Conservation (phyloP, 106 monocot species). For the Vanilla planifolia region DNA sequence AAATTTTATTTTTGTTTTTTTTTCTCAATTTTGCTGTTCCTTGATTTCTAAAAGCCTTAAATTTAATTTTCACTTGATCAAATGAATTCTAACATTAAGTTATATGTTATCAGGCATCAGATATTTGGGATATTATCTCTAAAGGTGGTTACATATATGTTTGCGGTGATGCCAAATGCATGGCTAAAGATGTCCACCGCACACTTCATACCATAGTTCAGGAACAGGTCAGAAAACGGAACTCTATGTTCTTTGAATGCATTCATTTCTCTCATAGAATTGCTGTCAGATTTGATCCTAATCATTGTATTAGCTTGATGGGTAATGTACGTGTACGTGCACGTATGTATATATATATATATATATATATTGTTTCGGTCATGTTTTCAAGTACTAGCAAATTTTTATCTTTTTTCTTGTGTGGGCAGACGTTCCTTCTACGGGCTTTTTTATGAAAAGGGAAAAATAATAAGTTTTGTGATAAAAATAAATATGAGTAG, state of each 20-base stretch:
- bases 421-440: too few relatives aligned
- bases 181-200: constrained; percentile 79
- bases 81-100: neutral
- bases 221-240: constrained; percentile 21
- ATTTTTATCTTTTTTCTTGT: neutral
- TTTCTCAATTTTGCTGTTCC: neutral
- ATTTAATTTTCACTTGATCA: too few relatives aligned
- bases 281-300: neutral
- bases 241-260: too few relatives aligned
- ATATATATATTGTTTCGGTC: neutral
- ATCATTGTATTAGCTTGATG: neutral
- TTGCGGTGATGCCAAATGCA: constrained; percentile 84
- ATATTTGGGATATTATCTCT: constrained; percentile 53
- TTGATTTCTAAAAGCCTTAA: neutral
- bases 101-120: constrained; percentile 33
- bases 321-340: too few relatives aligned
- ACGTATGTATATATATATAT: too few relatives aligned
- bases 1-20: neutral
- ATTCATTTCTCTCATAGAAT: neutral
- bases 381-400: neutral
- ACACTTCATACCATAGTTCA: constrained; percentile 62
- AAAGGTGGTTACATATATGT: constrained; percentile 68
- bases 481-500: too few relatives aligned
- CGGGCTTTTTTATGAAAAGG: too few relatives aligned
- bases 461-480: too few relatives aligned